Base-by-base conservation (phyloP, 106 monocot genomes). In the Platanthera zijinensis region DNA sequence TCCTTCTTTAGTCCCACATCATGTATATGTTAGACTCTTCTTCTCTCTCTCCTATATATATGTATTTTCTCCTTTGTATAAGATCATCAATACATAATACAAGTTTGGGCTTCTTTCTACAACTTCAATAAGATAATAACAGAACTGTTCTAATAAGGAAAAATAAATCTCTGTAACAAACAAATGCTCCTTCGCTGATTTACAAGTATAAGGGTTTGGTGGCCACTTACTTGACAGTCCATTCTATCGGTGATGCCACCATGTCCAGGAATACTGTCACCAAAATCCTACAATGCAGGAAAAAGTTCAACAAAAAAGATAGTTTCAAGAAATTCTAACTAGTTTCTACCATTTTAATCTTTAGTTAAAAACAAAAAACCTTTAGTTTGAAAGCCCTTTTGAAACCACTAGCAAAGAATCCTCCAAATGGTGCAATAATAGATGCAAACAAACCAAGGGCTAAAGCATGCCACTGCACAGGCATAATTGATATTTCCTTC, bases 181-280 rank as follows among this genome's bases (percentile, higher is more conserved):
- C 8, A 66, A 66, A 66, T 66, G 11, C 4, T 32, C 56, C 30
- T 62, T 18, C 25, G 19, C 22, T 21, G 19, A 22, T 22, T 62
- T 62, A 1, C 21, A 62, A 62, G 22, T 21, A 62, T n/a, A 50
- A 51, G 6, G 51, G 21, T 72, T 15, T 48, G 10, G 10, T 17
- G 75, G 64, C 6, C 6, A 77, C 84, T 80, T 85, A 96, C 96
- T 76, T 96, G 96, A 74, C 96, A 96, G 83, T 96, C 96, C 96
- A 96, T 96, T 88, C 97, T 87, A 66, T 97, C 93, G 71, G 97
- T 99, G 49, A 97, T 97, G 66, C 97, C 97, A 73, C 97, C 97
- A 91, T 97, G 97, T 72, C 97, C 97, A 30, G 97, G 97, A 76
- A 99, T 99, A 80, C 97, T 99, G 69, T 99, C 97, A 77, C 97